Evolutionary conservation across 768 basidiomycete species (phyloP).

Genomic region (Boletus subcaerulescens): DNA sequence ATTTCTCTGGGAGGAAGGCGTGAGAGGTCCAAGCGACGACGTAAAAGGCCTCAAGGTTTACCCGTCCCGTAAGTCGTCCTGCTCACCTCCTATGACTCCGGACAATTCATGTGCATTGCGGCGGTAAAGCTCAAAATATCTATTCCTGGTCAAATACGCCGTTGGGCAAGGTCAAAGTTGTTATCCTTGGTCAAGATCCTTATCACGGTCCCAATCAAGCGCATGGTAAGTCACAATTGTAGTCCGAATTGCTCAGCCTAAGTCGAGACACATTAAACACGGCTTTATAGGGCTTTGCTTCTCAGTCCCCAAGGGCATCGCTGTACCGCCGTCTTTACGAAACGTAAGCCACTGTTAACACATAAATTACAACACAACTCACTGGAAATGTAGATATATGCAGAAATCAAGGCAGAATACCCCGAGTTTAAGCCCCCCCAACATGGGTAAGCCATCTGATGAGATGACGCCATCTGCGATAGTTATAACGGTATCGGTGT

Average conservation of each 20-base stretch:
- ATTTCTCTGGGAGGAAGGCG: slow-evolving; percentile 66
- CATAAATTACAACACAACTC: slow-evolving; percentile 9
- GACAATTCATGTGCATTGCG: slow-evolving; percentile 14
- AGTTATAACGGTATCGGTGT: slow-evolving; percentile 2
- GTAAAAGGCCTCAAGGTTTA: slow-evolving; percentile 58
- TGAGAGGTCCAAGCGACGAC: slow-evolving; percentile 49
- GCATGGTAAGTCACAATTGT: slow-evolving; percentile 54
- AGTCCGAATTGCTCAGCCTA: background rate
- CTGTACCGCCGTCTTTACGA: slow-evolving; percentile 74
- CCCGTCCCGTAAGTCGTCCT: slow-evolving; percentile 56
- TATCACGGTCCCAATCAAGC: slow-evolving; percentile 81
- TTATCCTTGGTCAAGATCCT: slow-evolving; percentile 90
- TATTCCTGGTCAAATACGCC: slow-evolving; percentile 93
- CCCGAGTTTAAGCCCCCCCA: slow-evolving; percentile 74
- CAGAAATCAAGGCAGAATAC: slow-evolving; percentile 80
- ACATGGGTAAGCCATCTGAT: slow-evolving; percentile 65
- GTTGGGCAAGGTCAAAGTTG: slow-evolving; percentile 78
- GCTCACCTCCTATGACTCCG: slow-evolving; percentile 26
- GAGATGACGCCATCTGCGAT: slow-evolving; percentile 7
- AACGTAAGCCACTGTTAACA: slow-evolving; percentile 51
- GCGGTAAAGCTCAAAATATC: slow-evolving; percentile 65
- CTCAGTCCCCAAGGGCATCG: slow-evolving; percentile 79
- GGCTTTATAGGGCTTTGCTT: slow-evolving; percentile 69
- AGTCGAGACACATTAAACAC: slow-evolving; percentile 7
- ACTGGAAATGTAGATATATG: slow-evolving; percentile 64